Percentiles rank a stretch among this genome's conserved stretches.
phyloP scores from a whole-genome alignment of 2,329 filamentous ascomycete species.

The Claviceps citrina region DNA sequence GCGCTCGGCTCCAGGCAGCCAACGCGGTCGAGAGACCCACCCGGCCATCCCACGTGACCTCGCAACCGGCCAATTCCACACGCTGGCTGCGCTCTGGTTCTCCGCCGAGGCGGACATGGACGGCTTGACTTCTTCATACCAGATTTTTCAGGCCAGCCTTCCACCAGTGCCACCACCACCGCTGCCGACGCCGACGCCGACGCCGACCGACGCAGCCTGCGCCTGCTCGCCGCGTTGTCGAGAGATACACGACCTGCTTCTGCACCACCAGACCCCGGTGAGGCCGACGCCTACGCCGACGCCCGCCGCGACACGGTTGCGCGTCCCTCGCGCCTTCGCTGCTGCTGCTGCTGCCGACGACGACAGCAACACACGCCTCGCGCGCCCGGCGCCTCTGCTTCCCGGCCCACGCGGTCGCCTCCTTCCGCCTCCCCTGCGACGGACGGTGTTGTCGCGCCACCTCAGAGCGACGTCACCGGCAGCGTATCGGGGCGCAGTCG shows the following conservation, averaged over 20 bases:
- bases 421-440: slow-evolving; percentile 5
- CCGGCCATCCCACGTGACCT: slow-evolving; percentile 2
- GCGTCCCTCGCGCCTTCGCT: neutral
- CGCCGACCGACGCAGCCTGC: slow-evolving; percentile 6
- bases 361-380: slow-evolving; percentile 3
- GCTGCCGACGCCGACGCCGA: too few species aligned
- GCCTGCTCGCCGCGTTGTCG: slow-evolving; percentile 7
- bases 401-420: slow-evolving; percentile 2
- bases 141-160: slow-evolving; percentile 15
- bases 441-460: slow-evolving; percentile 5
- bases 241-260: slow-evolving; percentile 6
- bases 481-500: slow-evolving; percentile 9
- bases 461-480: slow-evolving; percentile 7
- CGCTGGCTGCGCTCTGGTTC: slow-evolving; percentile 7
- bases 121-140: slow-evolving; percentile 12
- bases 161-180: slow-evolving; percentile 5
- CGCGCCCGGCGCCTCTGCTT: slow-evolving; percentile 5
- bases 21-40: neutral
- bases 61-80: neutral
- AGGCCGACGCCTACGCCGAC: slow-evolving; percentile 1
- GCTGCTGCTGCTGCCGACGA: neutral
- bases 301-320: neutral
- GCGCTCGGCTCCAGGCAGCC: too few species aligned
- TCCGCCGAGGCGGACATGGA: slow-evolving; percentile 6
- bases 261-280: slow-evolving; percentile 2